Evolutionary conservation across 129 eudicot species (phyloP).

Genomic region (Lactuca saligna): DNA sequence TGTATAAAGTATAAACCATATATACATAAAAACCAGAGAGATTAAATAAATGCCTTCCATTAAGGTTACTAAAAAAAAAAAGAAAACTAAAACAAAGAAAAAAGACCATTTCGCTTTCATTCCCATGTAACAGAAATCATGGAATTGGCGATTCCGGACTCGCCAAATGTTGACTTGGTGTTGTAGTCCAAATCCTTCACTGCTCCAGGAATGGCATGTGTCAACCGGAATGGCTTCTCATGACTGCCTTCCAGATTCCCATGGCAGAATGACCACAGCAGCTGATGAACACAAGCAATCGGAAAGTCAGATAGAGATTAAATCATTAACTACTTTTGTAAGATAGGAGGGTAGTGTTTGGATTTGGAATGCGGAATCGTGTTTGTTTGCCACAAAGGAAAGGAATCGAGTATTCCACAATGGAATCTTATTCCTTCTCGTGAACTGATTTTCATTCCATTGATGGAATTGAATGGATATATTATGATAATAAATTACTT

Average conservation of each 20-base stretch:
- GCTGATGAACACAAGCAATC: conserved; percentile 36
- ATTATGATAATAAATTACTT: too few species aligned
- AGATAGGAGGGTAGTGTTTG: too few species aligned
- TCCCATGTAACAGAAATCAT: conserved; percentile 82
- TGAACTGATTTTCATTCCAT: too few species aligned
- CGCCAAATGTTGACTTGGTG: conserved; percentile 45
- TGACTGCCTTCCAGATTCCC: conserved; percentile 56
- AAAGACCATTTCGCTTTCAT: conserved; percentile 26
- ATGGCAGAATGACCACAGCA: conserved; percentile 83
- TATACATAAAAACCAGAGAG: conserved; percentile 22
- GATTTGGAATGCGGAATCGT: too few species aligned
- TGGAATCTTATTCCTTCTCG: too few species aligned
- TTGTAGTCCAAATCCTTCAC: conserved; percentile 54
- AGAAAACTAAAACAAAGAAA: conserved; percentile 26
- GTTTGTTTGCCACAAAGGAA: too few species aligned
- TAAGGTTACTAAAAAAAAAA: conserved; percentile 23
- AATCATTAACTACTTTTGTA: too few species aligned
- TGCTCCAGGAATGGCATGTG: conserved; percentile 75
- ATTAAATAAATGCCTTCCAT: conserved; percentile 29
- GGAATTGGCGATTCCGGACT: conserved; percentile 73
- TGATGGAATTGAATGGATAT: too few species aligned
- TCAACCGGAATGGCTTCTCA: conserved; percentile 47
- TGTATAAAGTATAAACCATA: conserved; percentile 21
- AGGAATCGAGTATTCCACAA: too few species aligned
- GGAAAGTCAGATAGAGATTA: not conserved